phyloP scores from a whole-genome alignment of 140 eudicot genomes.

The Bidens hawaiensis region DNA sequence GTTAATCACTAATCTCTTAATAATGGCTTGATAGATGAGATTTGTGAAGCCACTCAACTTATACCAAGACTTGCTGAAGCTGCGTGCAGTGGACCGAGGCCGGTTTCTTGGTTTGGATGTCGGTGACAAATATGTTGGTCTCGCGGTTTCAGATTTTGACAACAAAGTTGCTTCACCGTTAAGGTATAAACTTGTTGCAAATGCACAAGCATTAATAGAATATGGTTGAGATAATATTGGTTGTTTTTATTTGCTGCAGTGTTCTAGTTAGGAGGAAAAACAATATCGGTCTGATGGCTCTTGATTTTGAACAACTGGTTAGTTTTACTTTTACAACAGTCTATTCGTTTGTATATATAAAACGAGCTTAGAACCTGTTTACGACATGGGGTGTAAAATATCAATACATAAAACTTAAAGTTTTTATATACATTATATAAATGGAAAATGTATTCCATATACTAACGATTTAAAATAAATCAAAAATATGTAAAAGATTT shows the following conservation, averaged over 20 bases:
- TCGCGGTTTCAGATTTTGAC: constrained; percentile 71
- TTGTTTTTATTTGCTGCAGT: constrained; percentile 42
- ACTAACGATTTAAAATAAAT: too few relatives aligned
- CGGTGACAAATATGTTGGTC: constrained; percentile 83
- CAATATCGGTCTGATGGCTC: constrained; percentile 72
- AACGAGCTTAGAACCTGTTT: too few relatives aligned
- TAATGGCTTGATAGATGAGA: constrained; percentile 52
- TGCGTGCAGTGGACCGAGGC: constrained; percentile 34
- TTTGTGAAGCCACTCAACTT: constrained; percentile 62
- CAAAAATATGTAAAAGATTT: too few relatives aligned
- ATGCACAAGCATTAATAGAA: neutral
- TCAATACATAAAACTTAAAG: too few relatives aligned
- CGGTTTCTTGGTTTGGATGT: constrained; percentile 92
- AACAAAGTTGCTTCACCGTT: constrained; percentile 75
- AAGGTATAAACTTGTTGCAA: constrained; percentile 37
- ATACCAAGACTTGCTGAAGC: constrained; percentile 54
- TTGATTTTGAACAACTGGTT: constrained; percentile 69
- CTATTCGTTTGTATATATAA: neutral
- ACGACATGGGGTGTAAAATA: too few relatives aligned
- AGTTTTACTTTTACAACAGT: constrained; percentile 6
- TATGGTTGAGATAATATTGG: constrained; percentile 12
- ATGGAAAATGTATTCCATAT: too few relatives aligned
- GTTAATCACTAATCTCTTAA: neutral
- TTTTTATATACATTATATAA: too few relatives aligned
- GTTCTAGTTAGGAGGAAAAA: constrained; percentile 70